Conservation (phyloP, 75 land plant genomes). For the Pinus albicaulis region DNA sequence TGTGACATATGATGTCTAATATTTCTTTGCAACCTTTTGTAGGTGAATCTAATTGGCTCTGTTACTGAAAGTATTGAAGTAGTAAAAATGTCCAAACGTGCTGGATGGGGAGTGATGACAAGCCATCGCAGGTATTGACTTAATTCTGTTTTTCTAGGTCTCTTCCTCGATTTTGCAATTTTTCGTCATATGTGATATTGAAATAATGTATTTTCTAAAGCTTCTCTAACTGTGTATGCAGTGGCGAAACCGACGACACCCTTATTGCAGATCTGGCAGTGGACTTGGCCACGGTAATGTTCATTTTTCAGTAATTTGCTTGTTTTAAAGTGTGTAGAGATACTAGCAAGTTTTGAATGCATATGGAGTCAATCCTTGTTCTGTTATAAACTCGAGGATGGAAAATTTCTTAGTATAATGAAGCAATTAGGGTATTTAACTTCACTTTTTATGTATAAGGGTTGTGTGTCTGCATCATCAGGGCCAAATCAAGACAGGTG, state of each 20-base stretch:
- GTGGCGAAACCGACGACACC: slow-evolving; percentile 99
- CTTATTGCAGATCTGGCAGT: slow-evolving; percentile 99
- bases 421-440: too few species aligned
- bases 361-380: too few species aligned
- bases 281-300: slow-evolving; percentile 86
- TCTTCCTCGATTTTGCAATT: background rate
- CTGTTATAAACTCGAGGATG: too few species aligned
- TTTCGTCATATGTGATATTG: background rate
- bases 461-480: slow-evolving; percentile 18
- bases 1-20: background rate
- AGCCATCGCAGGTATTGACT: slow-evolving; percentile 82
- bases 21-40: background rate
- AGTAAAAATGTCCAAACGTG: slow-evolving; percentile 90
- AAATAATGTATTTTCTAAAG: background rate
- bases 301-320: background rate
- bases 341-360: too few species aligned
- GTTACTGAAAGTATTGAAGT: slow-evolving; percentile 99
- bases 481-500: slow-evolving; percentile 99
- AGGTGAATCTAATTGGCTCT: slow-evolving; percentile 98
- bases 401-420: too few species aligned
- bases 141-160: background rate
- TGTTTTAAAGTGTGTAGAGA: too few species aligned
- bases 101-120: slow-evolving; percentile 99
- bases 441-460: background rate
- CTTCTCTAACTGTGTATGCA: slow-evolving; percentile 13